Evolutionary conservation across 768 basidiomycete genomes (phyloP).

Genomic region (Boletus edulis): DNA sequence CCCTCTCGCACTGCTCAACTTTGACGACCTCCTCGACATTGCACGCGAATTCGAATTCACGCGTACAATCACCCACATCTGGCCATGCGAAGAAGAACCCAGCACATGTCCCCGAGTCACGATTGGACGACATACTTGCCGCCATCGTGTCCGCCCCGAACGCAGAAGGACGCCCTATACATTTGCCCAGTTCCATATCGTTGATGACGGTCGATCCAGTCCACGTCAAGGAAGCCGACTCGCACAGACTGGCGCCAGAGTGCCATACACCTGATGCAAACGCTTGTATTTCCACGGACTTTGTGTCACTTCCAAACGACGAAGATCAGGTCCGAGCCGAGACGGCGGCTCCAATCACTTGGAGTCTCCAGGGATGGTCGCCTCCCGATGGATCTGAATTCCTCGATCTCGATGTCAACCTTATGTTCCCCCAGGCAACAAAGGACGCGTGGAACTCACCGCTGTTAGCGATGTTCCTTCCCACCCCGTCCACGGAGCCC

Average conservation of each 20-base stretch:
- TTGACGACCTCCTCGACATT: conserved; percentile 30
- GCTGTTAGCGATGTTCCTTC: conserved; percentile 1
- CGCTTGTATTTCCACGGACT: background rate
- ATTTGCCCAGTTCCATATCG: background rate
- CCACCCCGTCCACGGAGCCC: background rate
- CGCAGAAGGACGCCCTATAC: conserved; percentile 4
- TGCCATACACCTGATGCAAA: background rate
- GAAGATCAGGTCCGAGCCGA: conserved; percentile 1
- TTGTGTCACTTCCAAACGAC: background rate
- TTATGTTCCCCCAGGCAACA: conserved; percentile 9
- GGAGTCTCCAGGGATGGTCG: conserved; percentile 23
- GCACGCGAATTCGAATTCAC: conserved; percentile 29
- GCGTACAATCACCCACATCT: conserved; percentile 18
- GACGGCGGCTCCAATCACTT: background rate
- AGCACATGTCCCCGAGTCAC: conserved; percentile 2
- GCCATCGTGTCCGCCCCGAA: conserved; percentile 1
- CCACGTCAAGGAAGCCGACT: background rate
- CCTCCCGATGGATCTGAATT: conserved; percentile 25
- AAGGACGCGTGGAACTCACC: conserved; percentile 4
- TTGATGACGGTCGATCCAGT: background rate
- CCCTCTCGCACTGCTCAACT: conserved; percentile 12
- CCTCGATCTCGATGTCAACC: conserved; percentile 21
- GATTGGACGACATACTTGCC: conserved; percentile 20
- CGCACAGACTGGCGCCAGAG: background rate
- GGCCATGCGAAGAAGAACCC: conserved; percentile 17